These are phyloP conservation scores for Dentipellis fragilis DNA, from an alignment of 768 basidiomycete genomes.

Conservation along the genomic window DNA sequence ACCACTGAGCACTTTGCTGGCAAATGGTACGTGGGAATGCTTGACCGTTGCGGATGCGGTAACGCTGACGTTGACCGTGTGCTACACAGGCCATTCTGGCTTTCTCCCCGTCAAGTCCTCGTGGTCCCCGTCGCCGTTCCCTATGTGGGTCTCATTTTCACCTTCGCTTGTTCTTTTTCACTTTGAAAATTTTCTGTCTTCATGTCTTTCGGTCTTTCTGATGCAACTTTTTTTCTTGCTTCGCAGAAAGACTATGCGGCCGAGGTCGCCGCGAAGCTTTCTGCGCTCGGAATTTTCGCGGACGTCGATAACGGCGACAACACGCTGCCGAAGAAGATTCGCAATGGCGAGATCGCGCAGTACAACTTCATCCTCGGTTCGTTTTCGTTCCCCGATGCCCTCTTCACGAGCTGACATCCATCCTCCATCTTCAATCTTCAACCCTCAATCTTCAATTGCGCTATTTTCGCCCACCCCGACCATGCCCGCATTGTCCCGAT, in stretches of 20 bases:
- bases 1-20: slow-evolving; percentile 96
- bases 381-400: slow-evolving; percentile 16
- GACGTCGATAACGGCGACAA: slow-evolving; percentile 91
- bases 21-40: slow-evolving; percentile 62
- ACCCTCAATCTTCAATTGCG: neutral
- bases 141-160: slow-evolving; percentile 47
- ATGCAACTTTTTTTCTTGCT: neutral
- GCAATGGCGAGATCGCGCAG: slow-evolving; percentile 94
- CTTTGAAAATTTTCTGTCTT: neutral
- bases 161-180: neutral
- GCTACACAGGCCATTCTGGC: slow-evolving; percentile 86
- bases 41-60: neutral
- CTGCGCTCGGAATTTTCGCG: slow-evolving; percentile 65
- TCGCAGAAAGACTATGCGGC: slow-evolving; percentile 81
- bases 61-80: neutral
- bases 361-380: slow-evolving; percentile 96
- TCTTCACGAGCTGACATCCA: slow-evolving; percentile 1
- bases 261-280: slow-evolving; percentile 62
- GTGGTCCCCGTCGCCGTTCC: slow-evolving; percentile 89
- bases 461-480: neutral
- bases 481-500: neutral
- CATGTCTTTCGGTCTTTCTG: neutral
- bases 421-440: neutral
- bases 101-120: slow-evolving; percentile 91
- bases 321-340: slow-evolving; percentile 93